Evolutionary conservation across 1,139 yeast species (phyloP).

Genomic region (Yamadazyma epiphylla): DNA sequence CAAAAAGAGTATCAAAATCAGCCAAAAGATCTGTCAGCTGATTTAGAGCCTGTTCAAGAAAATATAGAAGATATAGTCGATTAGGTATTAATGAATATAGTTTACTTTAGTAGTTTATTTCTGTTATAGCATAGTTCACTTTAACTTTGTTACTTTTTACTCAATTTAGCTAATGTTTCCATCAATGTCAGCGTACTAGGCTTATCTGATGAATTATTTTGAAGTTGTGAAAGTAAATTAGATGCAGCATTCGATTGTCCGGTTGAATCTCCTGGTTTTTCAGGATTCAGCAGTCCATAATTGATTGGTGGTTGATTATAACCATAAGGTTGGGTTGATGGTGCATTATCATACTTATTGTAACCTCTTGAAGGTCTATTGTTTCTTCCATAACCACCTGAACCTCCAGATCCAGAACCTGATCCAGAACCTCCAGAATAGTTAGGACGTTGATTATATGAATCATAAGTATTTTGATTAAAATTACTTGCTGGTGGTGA

Average conservation of each 20-base stretch:
- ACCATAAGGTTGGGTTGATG: conserved; percentile 2
- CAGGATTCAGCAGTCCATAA: conserved; percentile 3
- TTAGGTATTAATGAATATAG: conserved; percentile 6
- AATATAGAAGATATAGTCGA: conserved; percentile 24
- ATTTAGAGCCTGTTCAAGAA: conserved; percentile 9
- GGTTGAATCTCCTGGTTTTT: background rate
- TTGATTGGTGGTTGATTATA: conserved; percentile 3
- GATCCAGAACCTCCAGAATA: too few species aligned
- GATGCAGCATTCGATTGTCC: background rate
- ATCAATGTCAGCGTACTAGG: conserved; percentile 20
- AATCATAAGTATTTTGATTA: too few species aligned
- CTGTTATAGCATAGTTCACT: background rate
- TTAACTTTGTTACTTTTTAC: conserved; percentile 13
- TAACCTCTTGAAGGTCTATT: too few species aligned
- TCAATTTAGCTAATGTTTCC: conserved; percentile 38
- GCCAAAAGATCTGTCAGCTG: conserved; percentile 8
- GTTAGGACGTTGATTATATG: too few species aligned
- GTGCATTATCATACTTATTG: background rate
- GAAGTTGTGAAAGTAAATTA: conserved; percentile 3
- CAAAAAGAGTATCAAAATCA: conserved; percentile 45
- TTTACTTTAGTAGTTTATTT: conserved; percentile 1
- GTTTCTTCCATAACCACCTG: background rate
- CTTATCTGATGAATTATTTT: background rate
- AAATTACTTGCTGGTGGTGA: too few species aligned
- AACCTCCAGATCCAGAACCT: too few species aligned